Base-by-base conservation (phyloP, 495 filamentous ascomycete species). In the Astrocystis sublimbata region DNA sequence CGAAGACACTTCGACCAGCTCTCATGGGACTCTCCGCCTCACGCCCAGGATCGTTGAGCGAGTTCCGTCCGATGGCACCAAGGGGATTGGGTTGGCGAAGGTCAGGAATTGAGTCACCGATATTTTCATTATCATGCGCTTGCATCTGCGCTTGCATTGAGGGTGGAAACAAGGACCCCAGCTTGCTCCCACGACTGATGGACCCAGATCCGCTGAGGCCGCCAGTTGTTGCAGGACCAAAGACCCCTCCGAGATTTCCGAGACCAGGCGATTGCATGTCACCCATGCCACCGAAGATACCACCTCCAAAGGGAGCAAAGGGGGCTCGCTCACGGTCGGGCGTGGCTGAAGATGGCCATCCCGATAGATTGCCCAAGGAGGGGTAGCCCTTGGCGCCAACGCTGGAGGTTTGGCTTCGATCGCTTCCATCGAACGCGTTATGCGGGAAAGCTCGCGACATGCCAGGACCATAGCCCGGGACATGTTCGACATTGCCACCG, bases 121-220 rank as follows among this genome's bases (percentile, higher is more conserved):
- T 64, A 38, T 58, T 78, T 8, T 86, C 83, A 35, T 74, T 75
- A 6, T 85, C 83, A 46, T 89, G 83, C 6, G 86, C 82, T 41
- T 88, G 82, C 82, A 92, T 89, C 69, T 93, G 90, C n/a, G 92
- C 91, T 71, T 94, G 91, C 88, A 96, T 93, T 2, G 88, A 86
- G 8, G 81, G 70, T 13, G 93, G 92, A 69, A 98, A 97, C 40
- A 98, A 81, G 2, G 92, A 92, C 1, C 89, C 89, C 54, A 98
- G 77, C 73, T 92, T 96, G 75, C 91, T 93, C 0, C 86, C 86
- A 55, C 93, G 85, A 31, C 88, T 86, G 40, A 87, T 78, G 33
- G 85, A 85, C 61, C 85, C 85, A 31, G 87, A 74, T 1, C 81
- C 86, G 50, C 81, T 72, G 13, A 78, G 71, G 19, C 78, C 75